phyloP scores from a whole-genome alignment of 2,329 filamentous ascomycete genomes.

The Juglanconis juglandina region DNA sequence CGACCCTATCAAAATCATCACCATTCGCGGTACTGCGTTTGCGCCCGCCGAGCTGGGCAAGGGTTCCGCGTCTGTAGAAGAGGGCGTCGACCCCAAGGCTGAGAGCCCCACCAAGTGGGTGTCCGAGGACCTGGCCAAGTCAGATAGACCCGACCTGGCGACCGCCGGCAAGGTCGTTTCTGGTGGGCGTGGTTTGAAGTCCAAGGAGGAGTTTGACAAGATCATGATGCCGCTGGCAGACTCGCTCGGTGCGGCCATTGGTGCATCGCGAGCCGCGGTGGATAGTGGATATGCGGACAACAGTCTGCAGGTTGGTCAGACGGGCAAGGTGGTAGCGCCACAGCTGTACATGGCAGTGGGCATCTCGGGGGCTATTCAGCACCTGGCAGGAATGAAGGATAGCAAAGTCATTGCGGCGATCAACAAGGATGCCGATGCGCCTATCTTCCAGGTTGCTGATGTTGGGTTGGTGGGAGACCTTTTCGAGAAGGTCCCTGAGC shows the following conservation, averaged over 20 bases:
- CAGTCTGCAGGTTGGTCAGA: conserved; percentile 96
- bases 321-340: conserved; percentile 96
- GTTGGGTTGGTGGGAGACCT: conserved; percentile 93
- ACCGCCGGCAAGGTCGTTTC: conserved; percentile 90
- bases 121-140: conserved; percentile 88
- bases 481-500: conserved; percentile 91
- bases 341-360: conserved; percentile 93
- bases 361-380: conserved; percentile 96
- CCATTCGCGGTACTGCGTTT: conserved; percentile 91
- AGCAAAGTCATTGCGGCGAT: conserved; percentile 99
- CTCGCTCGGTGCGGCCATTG: conserved; percentile 89
- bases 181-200: conserved; percentile 91
- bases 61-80: conserved; percentile 72
- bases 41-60: conserved; percentile 67
- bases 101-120: conserved; percentile 80
- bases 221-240: conserved; percentile 91
- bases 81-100: conserved; percentile 78
- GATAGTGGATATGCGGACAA: conserved; percentile 98
- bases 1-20: conserved; percentile 83
- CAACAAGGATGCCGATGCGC: conserved; percentile 95
- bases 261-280: conserved; percentile 89
- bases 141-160: conserved; percentile 86
- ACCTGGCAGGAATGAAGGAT: conserved; percentile 99
- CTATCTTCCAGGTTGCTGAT: conserved; percentile 97
- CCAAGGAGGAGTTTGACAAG: conserved; percentile 94